Conservation (phyloP, 2,329 filamentous ascomycete genomes). For the Nothophaeocryptopus gaeumannii region DNA sequence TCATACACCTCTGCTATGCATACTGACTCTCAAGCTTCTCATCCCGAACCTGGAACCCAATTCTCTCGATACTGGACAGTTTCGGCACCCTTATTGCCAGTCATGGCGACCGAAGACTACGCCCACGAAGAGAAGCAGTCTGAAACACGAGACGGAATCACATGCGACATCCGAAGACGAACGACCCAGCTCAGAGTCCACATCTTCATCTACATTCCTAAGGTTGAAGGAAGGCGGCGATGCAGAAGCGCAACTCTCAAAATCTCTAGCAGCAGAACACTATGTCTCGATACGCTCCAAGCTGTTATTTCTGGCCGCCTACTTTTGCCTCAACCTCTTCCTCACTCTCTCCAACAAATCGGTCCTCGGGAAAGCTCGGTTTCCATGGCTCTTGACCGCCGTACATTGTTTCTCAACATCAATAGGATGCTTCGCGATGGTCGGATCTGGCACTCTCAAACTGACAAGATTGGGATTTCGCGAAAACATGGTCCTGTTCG, state of each 20-base stretch:
- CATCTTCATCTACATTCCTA: slow-evolving; percentile 1
- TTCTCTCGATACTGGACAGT: no score
- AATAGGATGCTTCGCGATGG: slow-evolving; percentile 54
- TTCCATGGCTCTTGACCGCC: slow-evolving; percentile 61
- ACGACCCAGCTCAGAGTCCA: slow-evolving; percentile 13
- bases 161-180: slow-evolving; percentile 8
- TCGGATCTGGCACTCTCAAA: slow-evolving; percentile 53
- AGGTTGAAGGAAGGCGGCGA: slow-evolving; percentile 5
- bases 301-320: slow-evolving; percentile 33
- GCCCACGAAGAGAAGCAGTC: no score
- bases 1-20: no score
- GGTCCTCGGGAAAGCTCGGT: slow-evolving; percentile 53
- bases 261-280: slow-evolving; percentile 20
- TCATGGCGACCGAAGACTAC: no score
- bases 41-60: no score
- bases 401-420: slow-evolving; percentile 58
- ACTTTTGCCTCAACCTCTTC: slow-evolving; percentile 51
- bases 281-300: slow-evolving; percentile 23
- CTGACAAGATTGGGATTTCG: slow-evolving; percentile 52
- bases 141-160: not conserved
- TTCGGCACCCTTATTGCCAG: no score
- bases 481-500: slow-evolving; percentile 56
- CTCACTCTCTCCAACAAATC: slow-evolving; percentile 61
- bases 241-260: slow-evolving; percentile 9
- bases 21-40: no score